phyloP scores from a whole-genome alignment of 2,329 filamentous ascomycete genomes.

The Apiospora kogelbergensis region DNA sequence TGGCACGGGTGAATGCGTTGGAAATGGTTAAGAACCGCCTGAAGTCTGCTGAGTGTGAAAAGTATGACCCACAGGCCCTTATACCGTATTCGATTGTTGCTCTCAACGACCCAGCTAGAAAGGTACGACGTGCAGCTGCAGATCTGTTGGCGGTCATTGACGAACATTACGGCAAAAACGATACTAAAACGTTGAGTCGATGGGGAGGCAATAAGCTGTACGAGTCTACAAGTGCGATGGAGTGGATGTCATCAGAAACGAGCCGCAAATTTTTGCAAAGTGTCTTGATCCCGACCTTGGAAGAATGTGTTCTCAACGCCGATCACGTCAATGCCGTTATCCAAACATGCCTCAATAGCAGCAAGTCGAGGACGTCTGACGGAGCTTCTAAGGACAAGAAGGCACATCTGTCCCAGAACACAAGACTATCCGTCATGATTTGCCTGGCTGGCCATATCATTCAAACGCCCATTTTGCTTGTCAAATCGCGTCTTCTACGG shows the following conservation, averaged over 20 bases:
- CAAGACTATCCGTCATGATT: conserved; percentile 64
- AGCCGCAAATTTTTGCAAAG: conserved; percentile 61
- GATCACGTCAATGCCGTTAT: conserved; percentile 68
- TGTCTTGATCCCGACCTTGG: conserved; percentile 71
- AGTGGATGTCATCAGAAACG: conserved; percentile 60
- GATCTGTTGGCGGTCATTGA: conserved; percentile 62
- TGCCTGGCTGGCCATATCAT: conserved; percentile 75
- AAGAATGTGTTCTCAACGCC: conserved; percentile 83
- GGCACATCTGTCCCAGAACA: conserved; percentile 56
- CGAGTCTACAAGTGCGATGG: conserved; percentile 51
- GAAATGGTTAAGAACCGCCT: conserved; percentile 61
- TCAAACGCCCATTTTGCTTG: conserved; percentile 63
- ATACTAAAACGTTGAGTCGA: conserved; percentile 40
- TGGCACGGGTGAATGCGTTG: conserved; percentile 69
- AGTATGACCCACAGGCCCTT: conserved; percentile 72
- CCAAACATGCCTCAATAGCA: conserved; percentile 59
- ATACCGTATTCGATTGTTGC: conserved; percentile 79
- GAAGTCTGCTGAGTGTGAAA: conserved; percentile 46
- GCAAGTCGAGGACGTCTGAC: conserved; percentile 31
- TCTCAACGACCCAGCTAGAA: conserved; percentile 72
- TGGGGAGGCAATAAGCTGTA: conserved; percentile 71
- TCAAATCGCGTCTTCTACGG: conserved; percentile 72
- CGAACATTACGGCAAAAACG: conserved; percentile 40
- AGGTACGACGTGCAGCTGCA: conserved; percentile 74
- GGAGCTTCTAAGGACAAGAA: conserved; percentile 48